Percentiles rank a stretch among this genome's conserved stretches.
Evolutionary conservation across 176 grass and related monocot genomes (phyloP).

Genomic region (Rhynchospora pubera): DNA sequence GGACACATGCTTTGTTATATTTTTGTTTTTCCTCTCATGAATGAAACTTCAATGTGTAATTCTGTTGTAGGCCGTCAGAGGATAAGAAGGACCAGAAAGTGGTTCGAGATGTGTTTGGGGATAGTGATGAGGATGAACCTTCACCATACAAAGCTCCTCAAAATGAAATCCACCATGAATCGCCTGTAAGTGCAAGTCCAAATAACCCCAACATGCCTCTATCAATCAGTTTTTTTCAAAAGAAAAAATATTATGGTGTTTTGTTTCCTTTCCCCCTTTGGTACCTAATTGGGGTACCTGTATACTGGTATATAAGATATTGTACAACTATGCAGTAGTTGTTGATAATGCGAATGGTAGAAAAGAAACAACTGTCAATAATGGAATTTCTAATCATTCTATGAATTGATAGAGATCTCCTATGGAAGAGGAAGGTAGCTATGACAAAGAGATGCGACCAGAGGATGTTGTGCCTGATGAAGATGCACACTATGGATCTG

Average conservation of each 20-base stretch:
- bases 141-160: slow-evolving; percentile 40
- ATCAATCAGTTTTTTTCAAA: background rate
- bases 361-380: background rate
- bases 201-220: background rate
- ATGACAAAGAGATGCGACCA: slow-evolving; percentile 58
- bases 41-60: slow-evolving; percentile 14
- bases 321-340: background rate
- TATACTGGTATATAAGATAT: background rate
- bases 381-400: slow-evolving; percentile 3
- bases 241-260: background rate
- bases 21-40: background rate
- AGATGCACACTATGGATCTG: slow-evolving; percentile 56
- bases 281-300: background rate
- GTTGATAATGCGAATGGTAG: background rate
- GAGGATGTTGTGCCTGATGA: slow-evolving; percentile 67
- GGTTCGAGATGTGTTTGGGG: slow-evolving; percentile 85
- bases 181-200: slow-evolving; percentile 50
- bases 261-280: background rate
- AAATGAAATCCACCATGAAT: slow-evolving; percentile 67
- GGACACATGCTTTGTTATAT: background rate
- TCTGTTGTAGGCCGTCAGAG: slow-evolving; percentile 32
- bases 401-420: slow-evolving; percentile 51
- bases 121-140: slow-evolving; percentile 90
- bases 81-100: slow-evolving; percentile 70
- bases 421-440: slow-evolving; percentile 56